A percentile compares a stretch with the other conserved stretches of the same genome.
These are phyloP conservation scores for Suillus subaureus DNA, from an alignment of 768 basidiomycete species.

Conservation along the genomic window DNA sequence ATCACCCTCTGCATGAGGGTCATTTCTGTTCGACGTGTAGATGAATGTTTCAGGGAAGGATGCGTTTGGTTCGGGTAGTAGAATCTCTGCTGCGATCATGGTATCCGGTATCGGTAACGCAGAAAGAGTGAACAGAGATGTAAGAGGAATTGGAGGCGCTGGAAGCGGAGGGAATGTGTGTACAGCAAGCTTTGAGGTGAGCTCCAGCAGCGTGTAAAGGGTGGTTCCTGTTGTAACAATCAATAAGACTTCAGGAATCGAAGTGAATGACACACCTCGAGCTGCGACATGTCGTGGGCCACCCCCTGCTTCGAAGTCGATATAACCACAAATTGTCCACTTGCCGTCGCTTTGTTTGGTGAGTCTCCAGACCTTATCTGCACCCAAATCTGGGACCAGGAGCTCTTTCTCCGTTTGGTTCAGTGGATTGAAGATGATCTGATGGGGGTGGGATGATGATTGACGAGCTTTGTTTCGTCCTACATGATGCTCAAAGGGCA, in stretches of 20 bases:
- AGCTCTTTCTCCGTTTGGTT: constrained; percentile 55
- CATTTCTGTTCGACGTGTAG: constrained; percentile 77
- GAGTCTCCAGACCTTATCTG: constrained; percentile 66
- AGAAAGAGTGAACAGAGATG: constrained; percentile 49
- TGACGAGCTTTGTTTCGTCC: constrained; percentile 74
- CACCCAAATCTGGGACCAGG: constrained; percentile 75
- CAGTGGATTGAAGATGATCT: constrained; percentile 48
- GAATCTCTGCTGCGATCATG: constrained; percentile 72
- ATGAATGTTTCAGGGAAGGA: constrained; percentile 59
- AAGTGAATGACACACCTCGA: constrained; percentile 47
- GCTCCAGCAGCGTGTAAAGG: constrained; percentile 70
- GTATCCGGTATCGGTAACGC: constrained; percentile 43
- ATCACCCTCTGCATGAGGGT: constrained; percentile 70
- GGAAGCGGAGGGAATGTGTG: constrained; percentile 54
- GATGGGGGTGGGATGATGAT: constrained; percentile 76
- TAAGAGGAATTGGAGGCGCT: constrained; percentile 38
- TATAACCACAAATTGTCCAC: constrained; percentile 54
- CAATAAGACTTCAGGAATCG: background rate
- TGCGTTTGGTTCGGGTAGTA: constrained; percentile 55
- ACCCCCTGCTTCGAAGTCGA: constrained; percentile 55
- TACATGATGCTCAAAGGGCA: constrained; percentile 50
- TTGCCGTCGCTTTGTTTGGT: constrained; percentile 42
- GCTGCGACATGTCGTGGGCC: constrained; percentile 74
- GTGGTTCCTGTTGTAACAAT: constrained; percentile 47
- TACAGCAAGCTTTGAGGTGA: constrained; percentile 57